A percentile compares a stretch with the other conserved stretches of the same genome.
Conservation (phyloP, 805 yeast genomes). For the Candida railenensis region DNA sequence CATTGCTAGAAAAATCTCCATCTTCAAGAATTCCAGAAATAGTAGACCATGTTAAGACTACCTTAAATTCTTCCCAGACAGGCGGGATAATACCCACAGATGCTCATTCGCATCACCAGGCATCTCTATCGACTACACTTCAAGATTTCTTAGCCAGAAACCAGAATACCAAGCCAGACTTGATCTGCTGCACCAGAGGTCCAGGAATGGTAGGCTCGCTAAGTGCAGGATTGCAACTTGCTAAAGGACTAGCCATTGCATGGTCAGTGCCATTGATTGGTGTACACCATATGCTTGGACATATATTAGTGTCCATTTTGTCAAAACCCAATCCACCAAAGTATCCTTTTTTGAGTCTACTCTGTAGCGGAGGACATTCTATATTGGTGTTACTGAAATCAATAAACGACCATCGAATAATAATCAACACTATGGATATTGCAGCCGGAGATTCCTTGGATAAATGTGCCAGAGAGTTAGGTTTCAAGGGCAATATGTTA, state of each 20-base stretch:
- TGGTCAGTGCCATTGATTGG: slow-evolving; percentile 80
- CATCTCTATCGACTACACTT: slow-evolving; percentile 52
- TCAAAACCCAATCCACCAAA: slow-evolving; percentile 35
- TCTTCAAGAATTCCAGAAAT: slow-evolving; percentile 38
- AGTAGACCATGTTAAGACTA: slow-evolving; percentile 58
- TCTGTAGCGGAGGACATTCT: slow-evolving; percentile 95
- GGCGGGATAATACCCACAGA: slow-evolving; percentile 91
- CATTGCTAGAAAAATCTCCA: slow-evolving; percentile 57
- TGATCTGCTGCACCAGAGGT: slow-evolving; percentile 89
- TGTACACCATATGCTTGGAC: slow-evolving; percentile 96
- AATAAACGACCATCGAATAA: slow-evolving; percentile 64
- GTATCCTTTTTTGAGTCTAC: slow-evolving; percentile 71
- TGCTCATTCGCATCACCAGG: slow-evolving; percentile 80
- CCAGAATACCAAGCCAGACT: slow-evolving; percentile 48
- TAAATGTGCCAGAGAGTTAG: slow-evolving; percentile 85
- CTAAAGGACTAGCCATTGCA: slow-evolving; percentile 80
- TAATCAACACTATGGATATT: slow-evolving; percentile 76
- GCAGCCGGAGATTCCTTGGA: slow-evolving; percentile 95
- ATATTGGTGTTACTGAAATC: slow-evolving; percentile 70
- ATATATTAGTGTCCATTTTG: slow-evolving; percentile 54
- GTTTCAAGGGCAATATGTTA: slow-evolving; percentile 77
- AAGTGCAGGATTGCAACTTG: slow-evolving; percentile 77
- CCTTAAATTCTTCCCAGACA: slow-evolving; percentile 59
- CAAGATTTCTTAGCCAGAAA: slow-evolving; percentile 39
- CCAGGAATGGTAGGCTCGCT: slow-evolving; percentile 96